Percentiles rank a stretch among this genome's conserved stretches.
These are phyloP conservation scores for Hypoxylon sp. DNA, from an alignment of 2,329 filamentous ascomycete genomes.

Conservation along the genomic window DNA sequence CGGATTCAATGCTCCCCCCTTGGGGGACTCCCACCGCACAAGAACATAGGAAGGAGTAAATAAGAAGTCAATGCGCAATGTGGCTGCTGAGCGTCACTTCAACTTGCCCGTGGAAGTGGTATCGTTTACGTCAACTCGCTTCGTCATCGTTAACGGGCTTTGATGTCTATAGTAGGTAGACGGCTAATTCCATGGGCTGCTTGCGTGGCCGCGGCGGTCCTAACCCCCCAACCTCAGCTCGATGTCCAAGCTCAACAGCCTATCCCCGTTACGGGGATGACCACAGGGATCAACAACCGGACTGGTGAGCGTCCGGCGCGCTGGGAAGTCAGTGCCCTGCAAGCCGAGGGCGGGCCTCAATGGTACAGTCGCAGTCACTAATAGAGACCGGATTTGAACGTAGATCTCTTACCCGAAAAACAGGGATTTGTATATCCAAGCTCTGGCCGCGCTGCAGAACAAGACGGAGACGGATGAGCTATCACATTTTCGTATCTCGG, in stretches of 20 bases:
- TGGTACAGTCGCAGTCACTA: conserved; percentile 42
- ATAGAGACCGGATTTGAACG: background rate
- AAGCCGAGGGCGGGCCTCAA: conserved; percentile 49
- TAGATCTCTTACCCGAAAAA: background rate
- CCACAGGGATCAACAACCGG: conserved; percentile 47
- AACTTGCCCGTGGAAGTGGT: background rate
- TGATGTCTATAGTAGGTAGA: conserved; percentile 18
- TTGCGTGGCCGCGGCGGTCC: conserved; percentile 16
- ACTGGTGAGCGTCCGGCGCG: conserved; percentile 62
- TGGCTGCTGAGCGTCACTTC: background rate
- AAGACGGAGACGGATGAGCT: conserved; percentile 58
- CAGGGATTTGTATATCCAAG: conserved; percentile 67
- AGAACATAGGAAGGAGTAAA: background rate
- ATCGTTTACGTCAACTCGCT: background rate
- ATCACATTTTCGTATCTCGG: conserved; percentile 67
- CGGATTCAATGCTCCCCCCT: background rate
- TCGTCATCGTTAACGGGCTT: background rate
- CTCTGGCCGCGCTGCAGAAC: conserved; percentile 61
- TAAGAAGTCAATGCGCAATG: conserved; percentile 5
- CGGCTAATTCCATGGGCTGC: conserved; percentile 26
- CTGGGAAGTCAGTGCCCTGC: conserved; percentile 64
- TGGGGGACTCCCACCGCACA: background rate
- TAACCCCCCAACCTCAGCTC: conserved; percentile 17
- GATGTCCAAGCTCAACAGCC: conserved; percentile 25
- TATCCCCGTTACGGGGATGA: conserved; percentile 48